These are phyloP conservation scores for Fraxinus latifolia DNA, from an alignment of 305 asterid genomes.

Conservation along the genomic window DNA sequence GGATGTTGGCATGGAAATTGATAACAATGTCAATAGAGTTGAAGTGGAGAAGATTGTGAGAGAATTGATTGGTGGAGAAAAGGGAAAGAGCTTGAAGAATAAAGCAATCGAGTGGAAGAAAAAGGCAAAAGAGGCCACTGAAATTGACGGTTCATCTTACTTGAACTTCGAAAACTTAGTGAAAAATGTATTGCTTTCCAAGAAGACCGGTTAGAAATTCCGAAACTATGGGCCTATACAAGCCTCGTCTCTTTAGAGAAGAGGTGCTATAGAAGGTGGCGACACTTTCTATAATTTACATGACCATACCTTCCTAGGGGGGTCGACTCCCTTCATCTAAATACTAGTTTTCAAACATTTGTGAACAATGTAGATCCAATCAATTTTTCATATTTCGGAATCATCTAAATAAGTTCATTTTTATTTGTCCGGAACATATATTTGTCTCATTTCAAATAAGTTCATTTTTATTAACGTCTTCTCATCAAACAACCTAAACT, in stretches of 20 bases:
- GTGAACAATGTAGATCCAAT: too few species aligned
- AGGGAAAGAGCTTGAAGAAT: constrained; percentile 29
- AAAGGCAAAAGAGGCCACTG: constrained; percentile 26
- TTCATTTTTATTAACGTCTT: neutral
- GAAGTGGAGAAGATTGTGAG: constrained; percentile 39
- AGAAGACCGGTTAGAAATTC: neutral
- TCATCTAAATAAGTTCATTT: too few species aligned
- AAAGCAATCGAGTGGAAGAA: constrained; percentile 37
- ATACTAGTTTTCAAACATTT: too few species aligned
- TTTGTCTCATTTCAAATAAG: too few species aligned
- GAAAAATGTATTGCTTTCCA: constrained; percentile 17
- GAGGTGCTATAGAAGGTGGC: neutral
- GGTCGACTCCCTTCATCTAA: neutral
- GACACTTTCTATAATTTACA: neutral
- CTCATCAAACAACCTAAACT: neutral
- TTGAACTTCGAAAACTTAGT: constrained; percentile 35
- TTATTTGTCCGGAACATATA: too few species aligned
- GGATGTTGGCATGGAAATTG: constrained; percentile 44
- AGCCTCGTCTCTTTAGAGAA: neutral
- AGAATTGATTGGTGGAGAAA: constrained; percentile 38
- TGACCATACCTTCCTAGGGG: neutral
- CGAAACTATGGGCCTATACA: neutral
- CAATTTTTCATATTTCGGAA: too few species aligned
- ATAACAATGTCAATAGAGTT: constrained; percentile 22
- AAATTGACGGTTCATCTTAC: constrained; percentile 29